Evolutionary conservation across 1,139 yeast genomes (phyloP).

Genomic region (Magnusiomyces suaveolens): DNA sequence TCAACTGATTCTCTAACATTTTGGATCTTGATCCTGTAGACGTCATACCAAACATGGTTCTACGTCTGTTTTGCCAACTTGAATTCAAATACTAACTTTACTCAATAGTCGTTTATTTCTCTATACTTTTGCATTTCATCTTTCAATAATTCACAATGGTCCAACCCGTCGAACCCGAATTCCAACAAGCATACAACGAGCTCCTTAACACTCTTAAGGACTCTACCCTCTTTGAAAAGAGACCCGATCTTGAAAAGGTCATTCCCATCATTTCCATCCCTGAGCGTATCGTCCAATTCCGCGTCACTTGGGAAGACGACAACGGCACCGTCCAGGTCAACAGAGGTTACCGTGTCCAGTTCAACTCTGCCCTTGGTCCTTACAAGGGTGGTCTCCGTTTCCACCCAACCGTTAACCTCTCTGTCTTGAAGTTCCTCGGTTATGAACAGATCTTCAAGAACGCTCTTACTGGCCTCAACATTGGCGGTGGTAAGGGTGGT

Average conservation of each 20-base stretch:
- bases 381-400: slow-evolving; percentile 98
- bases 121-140: background rate
- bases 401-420: slow-evolving; percentile 93
- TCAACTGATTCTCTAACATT: no score
- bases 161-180: slow-evolving; percentile 84
- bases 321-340: slow-evolving; percentile 84
- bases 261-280: slow-evolving; percentile 89
- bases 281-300: slow-evolving; percentile 91
- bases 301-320: slow-evolving; percentile 97
- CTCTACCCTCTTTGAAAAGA: slow-evolving; percentile 78
- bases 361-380: slow-evolving; percentile 97
- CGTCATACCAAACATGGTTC: no score
- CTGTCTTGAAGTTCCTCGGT: slow-evolving; percentile 91
- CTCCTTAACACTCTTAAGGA: slow-evolving; percentile 79
- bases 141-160: slow-evolving; percentile 36
- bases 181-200: slow-evolving; percentile 97
- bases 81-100: background rate
- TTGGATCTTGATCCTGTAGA: no score
- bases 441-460: slow-evolving; percentile 98
- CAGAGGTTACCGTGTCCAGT: slow-evolving; percentile 97
- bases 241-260: slow-evolving; percentile 84
- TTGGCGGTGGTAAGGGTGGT: slow-evolving; percentile 99
- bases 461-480: slow-evolving; percentile 91
- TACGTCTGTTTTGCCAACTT: no score
- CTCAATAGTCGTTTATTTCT: no score